phyloP scores from a whole-genome alignment of 768 basidiomycete species.

The Calvatia gigantea region DNA sequence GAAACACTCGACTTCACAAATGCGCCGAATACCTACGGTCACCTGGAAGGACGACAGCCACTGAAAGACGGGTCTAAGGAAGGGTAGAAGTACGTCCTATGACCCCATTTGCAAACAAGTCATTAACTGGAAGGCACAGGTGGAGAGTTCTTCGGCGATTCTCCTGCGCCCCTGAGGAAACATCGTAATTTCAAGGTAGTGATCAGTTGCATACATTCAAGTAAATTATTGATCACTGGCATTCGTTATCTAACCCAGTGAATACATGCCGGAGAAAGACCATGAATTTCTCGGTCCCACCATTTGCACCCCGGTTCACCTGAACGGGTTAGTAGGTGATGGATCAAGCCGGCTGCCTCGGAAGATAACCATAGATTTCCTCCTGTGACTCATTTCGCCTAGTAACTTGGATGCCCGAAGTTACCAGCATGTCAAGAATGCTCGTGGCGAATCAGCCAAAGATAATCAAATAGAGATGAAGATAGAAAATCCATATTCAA shows the following conservation, averaged over 20 bases:
- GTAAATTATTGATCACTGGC: constrained; percentile 3
- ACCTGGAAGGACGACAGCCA: constrained; percentile 32
- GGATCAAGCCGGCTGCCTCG: no score
- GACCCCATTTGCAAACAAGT: constrained; percentile 26
- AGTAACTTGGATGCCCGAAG: no score
- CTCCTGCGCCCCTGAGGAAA: constrained; percentile 64
- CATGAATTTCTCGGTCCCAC: no score
- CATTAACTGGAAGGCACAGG: constrained; percentile 13
- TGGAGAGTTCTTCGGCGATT: constrained; percentile 50
- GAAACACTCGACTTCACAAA: constrained; percentile 70
- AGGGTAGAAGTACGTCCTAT: constrained; percentile 42
- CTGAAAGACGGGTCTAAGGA: constrained; percentile 44
- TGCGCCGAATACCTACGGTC: constrained; percentile 59
- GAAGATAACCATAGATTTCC: no score
- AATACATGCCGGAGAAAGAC: no score
- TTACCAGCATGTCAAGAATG: no score
- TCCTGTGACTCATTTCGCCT: no score
- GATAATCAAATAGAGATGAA: no score
- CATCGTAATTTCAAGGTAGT: constrained; percentile 60
- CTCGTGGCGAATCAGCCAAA: no score
- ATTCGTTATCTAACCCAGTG: background rate
- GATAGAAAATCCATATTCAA: no score
- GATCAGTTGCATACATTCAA: constrained; percentile 72
- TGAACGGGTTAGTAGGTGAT: no score
- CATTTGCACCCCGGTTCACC: no score